Evolutionary conservation across 306 rosid species (phyloP).

Genomic region (Acacia confusa): DNA sequence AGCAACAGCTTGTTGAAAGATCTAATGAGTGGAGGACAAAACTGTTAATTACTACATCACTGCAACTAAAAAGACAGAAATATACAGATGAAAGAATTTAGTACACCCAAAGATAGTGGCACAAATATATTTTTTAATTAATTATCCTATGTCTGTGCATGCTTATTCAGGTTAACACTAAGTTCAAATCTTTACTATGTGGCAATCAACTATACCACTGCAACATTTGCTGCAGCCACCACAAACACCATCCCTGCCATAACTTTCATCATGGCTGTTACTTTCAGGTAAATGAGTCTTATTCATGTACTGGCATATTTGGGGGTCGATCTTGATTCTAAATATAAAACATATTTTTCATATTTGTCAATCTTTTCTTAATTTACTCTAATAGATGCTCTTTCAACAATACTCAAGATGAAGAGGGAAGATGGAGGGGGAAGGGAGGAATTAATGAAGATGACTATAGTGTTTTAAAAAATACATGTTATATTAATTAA

Average conservation of each 20-base stretch:
- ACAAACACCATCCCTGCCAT: constrained; percentile 81
- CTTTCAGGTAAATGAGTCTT: constrained; percentile 50
- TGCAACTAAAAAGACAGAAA: neutral
- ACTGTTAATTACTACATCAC: neutral
- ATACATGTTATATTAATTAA: too few species aligned
- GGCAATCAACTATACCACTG: constrained; percentile 74
- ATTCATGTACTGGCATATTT: too few species aligned
- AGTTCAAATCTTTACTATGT: constrained; percentile 80
- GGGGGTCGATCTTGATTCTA: too few species aligned
- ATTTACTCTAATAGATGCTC: too few species aligned
- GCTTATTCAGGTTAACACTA: constrained; percentile 56
- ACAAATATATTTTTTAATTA: constrained; percentile 4
- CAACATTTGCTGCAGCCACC: constrained; percentile 91
- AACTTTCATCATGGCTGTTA: constrained; percentile 69
- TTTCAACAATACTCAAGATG: too few species aligned
- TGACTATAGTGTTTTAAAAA: too few species aligned
- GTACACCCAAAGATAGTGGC: constrained; percentile 1
- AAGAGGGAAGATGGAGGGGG: too few species aligned
- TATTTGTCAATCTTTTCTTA: too few species aligned
- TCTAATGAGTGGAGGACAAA: too few species aligned
- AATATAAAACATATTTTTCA: too few species aligned
- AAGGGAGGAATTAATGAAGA: too few species aligned
- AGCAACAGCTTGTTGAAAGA: too few species aligned
- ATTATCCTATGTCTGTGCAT: neutral
- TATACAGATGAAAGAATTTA: neutral